Evolutionary conservation across 441 rosid species (phyloP).

Genomic region (Populus trichocarpa): DNA sequence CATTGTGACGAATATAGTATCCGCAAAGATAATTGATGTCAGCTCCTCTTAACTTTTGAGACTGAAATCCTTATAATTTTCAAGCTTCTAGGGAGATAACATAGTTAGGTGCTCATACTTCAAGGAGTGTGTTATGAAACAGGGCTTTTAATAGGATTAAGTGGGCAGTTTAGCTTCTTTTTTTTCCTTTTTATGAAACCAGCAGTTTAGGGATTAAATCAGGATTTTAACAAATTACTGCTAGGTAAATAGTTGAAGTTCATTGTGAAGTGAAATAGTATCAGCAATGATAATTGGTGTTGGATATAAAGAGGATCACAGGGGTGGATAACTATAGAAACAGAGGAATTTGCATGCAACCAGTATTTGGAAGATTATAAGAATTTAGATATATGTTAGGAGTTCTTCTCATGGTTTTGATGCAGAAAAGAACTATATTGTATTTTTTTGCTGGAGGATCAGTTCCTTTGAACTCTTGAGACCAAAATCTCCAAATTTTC

Average conservation of each 20-base stretch:
- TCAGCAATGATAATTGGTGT: background rate
- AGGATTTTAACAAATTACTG: background rate
- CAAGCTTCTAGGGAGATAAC: background rate
- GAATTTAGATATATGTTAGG: background rate
- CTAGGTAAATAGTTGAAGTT: background rate
- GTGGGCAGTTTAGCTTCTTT: too few relatives aligned
- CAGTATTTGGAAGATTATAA: background rate
- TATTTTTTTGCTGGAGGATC: background rate
- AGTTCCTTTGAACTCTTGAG: background rate
- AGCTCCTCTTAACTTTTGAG: background rate
- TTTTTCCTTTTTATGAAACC: too few relatives aligned
- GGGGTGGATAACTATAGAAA: background rate
- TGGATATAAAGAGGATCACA: background rate
- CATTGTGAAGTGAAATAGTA: background rate
- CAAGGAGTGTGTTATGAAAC: background rate
- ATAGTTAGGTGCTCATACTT: background rate
- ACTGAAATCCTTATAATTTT: background rate
- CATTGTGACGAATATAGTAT: background rate
- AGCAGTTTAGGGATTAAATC: background rate
- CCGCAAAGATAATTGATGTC: background rate
- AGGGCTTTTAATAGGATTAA: background rate
- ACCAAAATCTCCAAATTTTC: background rate
- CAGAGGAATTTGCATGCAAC: background rate
- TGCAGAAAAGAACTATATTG: background rate
- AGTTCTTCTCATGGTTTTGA: background rate